A percentile compares a stretch with the other conserved stretches of the same genome.
These are phyloP conservation scores for Aspergillus sergii DNA, from an alignment of 2,329 filamentous ascomycete genomes.

Conservation along the genomic window DNA sequence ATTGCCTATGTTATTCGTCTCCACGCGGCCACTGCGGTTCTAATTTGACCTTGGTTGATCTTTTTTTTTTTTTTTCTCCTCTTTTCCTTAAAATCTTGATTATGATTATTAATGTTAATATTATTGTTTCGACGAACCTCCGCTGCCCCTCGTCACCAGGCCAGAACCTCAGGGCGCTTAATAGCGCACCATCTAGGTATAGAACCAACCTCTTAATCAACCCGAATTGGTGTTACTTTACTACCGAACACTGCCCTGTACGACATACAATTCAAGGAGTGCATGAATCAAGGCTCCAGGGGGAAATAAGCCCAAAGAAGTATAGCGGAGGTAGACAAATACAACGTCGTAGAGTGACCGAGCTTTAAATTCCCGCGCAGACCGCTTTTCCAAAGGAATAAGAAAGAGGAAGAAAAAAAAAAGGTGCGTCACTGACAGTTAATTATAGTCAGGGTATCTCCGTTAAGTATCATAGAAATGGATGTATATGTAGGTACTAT, in stretches of 20 bases:
- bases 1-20: background rate
- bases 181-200: background rate
- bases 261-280: background rate
- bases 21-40: background rate
- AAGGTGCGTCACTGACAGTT: slow-evolving; percentile 5
- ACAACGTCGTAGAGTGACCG: background rate
- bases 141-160: background rate
- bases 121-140: background rate
- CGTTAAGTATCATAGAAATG: background rate
- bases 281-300: background rate
- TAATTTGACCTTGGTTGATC: background rate
- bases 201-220: background rate
- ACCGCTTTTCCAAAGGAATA: slow-evolving; percentile 19
- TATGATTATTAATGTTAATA: background rate
- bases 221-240: background rate
- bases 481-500: background rate
- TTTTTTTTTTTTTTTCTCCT: background rate
- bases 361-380: slow-evolving; percentile 19
- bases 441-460: slow-evolving; percentile 9
- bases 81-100: background rate
- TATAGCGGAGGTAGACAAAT: background rate
- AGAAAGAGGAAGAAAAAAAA: background rate
- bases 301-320: background rate
- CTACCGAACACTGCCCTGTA: background rate
- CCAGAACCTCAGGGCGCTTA: background rate